Evolutionary conservation across 345 rosid species (phyloP), one percentile per base, ranked within the genome.

Genomic region (Anastatica hierochuntica): DNA sequence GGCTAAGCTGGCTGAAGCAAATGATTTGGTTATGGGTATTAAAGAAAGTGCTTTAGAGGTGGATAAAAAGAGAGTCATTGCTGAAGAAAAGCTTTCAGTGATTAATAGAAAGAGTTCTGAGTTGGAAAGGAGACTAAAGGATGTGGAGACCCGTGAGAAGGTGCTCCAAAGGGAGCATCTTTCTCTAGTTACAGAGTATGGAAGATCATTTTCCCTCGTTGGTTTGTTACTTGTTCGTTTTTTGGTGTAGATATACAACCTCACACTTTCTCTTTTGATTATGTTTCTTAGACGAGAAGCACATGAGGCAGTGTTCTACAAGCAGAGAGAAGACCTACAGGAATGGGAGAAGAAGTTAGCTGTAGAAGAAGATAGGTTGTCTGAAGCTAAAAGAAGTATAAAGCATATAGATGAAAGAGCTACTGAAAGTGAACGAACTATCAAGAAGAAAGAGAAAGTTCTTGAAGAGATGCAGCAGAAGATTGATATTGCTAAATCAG

Each of bases 331-430:
- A 73, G 95, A 87, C 26, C 54, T 87, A 44, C 69, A 54, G 49
- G 89, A 77, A 60, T 84, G 92, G 96, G 95, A 87, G 70, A 79
- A 53, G 67, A 78, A 72, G 63, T 63, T 87, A 21, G 70, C 56
- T 41, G 59, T 66, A 15, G 36, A 47, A 60, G 96, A 87, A 52
- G 77, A 76, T 52, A 74, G 38, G 54, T 62, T 79, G 26, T 53
- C 34, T 57, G 84, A 84, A 60, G 76, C 71, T 64, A 74, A 68
- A 56, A 79, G 73, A 67, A 70, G 53, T 17, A 61, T 82, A 21
- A 79, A 72, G 34, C 79, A 71, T 43, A 68, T 72, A 53, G 88
- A 82, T 57, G 84, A 79, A 70, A 78, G 48, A 61, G 54, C 62
- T 30, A 74, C 63, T 62, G 82, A 80, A 69, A 69, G 23, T 53